phyloP scores from a whole-genome alignment of 345 rosid genomes.

The Salix udensis region DNA sequence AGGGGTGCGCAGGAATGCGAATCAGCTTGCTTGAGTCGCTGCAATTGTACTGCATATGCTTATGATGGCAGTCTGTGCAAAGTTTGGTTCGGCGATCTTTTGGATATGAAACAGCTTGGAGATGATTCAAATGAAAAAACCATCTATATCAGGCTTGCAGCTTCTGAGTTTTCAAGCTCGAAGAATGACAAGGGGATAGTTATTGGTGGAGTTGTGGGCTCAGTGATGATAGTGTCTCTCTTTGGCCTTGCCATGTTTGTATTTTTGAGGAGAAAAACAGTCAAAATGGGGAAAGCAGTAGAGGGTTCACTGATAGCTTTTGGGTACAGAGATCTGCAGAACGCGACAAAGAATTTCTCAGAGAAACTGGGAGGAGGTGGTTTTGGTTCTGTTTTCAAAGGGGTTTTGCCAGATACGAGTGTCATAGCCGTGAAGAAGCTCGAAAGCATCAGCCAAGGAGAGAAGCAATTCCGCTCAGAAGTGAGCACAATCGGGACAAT shows the following conservation, averaged over 20 bases:
- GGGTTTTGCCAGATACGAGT: slow-evolving; percentile 56
- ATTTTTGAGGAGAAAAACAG: slow-evolving; percentile 28
- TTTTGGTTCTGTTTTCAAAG: slow-evolving; percentile 85
- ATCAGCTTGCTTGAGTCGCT: slow-evolving; percentile 43
- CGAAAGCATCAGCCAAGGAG: slow-evolving; percentile 70
- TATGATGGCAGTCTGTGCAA: slow-evolving; percentile 37
- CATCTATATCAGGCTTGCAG: slow-evolving; percentile 54
- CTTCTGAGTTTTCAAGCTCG: slow-evolving; percentile 50
- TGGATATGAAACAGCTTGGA: slow-evolving; percentile 36
- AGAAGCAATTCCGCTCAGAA: slow-evolving; percentile 82
- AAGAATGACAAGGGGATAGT: slow-evolving; percentile 31
- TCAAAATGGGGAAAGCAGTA: slow-evolving; percentile 22
- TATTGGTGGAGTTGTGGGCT: slow-evolving; percentile 41
- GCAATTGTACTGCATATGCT: slow-evolving; percentile 70
- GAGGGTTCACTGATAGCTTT: slow-evolving; percentile 72
- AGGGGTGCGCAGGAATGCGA: slow-evolving; percentile 36
- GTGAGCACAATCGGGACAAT: slow-evolving; percentile 71
- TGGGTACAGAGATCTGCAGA: slow-evolving; percentile 57
- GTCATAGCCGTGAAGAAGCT: slow-evolving; percentile 80
- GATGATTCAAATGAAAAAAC: slow-evolving; percentile 31
- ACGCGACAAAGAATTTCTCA: slow-evolving; percentile 69
- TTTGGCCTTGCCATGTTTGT: slow-evolving; percentile 28
- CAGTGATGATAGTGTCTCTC: slow-evolving; percentile 24
- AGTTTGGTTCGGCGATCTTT: slow-evolving; percentile 51
- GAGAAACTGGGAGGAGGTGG: slow-evolving; percentile 81